Evolutionary conservation across 305 asterid genomes (phyloP).

Genomic region (Solanum hybrid): DNA sequence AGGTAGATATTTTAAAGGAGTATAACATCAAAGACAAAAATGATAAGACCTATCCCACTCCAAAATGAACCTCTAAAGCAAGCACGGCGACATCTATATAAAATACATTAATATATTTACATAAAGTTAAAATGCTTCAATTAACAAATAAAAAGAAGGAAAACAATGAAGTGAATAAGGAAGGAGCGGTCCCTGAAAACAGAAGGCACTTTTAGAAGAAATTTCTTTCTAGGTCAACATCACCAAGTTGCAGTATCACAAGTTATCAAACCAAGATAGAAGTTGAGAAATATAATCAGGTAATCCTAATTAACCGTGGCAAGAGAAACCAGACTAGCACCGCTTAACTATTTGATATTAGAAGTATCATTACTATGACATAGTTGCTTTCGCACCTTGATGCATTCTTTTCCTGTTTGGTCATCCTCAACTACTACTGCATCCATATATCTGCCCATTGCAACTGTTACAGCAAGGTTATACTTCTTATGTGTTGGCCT

Average conservation of each 20-base stretch:
- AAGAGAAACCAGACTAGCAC: background rate
- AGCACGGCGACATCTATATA: background rate
- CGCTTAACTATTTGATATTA: background rate
- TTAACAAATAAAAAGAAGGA: background rate
- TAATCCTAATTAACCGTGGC: background rate
- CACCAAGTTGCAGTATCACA: background rate
- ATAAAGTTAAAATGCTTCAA: background rate
- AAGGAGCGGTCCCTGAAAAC: background rate
- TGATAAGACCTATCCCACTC: background rate
- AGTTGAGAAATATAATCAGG: background rate
- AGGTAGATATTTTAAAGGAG: background rate
- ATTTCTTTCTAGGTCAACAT: background rate
- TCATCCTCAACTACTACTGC: slow-evolving; percentile 98
- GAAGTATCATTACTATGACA: background rate
- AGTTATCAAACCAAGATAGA: background rate
- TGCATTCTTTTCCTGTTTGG: slow-evolving; percentile 93
- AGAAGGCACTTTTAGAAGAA: background rate
- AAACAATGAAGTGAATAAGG: background rate
- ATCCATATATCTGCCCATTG: slow-evolving; percentile 99
- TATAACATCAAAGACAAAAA: background rate
- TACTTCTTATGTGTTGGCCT: slow-evolving; percentile 90
- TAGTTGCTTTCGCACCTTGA: slow-evolving; percentile 47
- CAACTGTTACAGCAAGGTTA: slow-evolving; percentile 98
- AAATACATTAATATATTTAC: background rate
- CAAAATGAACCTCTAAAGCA: background rate